phyloP scores from a whole-genome alignment of 2,329 filamentous ascomycete species.

The Setomelanomma holmii region DNA sequence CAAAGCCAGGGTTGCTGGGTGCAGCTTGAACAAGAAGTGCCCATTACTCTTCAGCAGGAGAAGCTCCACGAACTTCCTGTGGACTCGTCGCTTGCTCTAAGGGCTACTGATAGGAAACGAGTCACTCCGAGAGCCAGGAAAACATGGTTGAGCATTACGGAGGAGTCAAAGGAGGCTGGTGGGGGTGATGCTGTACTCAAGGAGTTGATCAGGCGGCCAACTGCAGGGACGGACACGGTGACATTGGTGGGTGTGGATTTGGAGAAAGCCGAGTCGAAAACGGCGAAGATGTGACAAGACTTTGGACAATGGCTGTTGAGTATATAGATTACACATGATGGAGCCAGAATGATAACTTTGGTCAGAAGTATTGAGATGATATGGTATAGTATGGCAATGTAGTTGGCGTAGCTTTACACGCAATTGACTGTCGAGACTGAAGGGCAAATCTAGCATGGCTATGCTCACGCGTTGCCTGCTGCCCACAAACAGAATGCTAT shows the following conservation, averaged over 20 bases:
- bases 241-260: conserved; percentile 3
- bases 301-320: too few species aligned
- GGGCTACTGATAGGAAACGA: neutral
- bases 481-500: too few species aligned
- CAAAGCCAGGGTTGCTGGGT: conserved; percentile 5
- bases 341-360: too few species aligned
- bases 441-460: too few species aligned
- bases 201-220: neutral
- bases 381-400: too few species aligned
- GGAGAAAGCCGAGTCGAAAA: neutral
- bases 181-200: neutral
- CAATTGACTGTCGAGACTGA: too few species aligned
- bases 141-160: neutral
- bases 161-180: neutral
- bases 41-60: conserved; percentile 1
- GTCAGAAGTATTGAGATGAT: too few species aligned
- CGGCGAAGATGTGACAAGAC: neutral
- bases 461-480: too few species aligned
- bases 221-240: conserved; percentile 1
- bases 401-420: too few species aligned
- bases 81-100: conserved; percentile 2
- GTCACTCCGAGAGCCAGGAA: neutral
- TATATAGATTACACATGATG: too few species aligned
- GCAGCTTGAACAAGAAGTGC: conserved; percentile 5
- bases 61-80: conserved; percentile 1